Evolutionary conservation across 495 filamentous ascomycete species (phyloP).

Genomic region (Hyaloscypha hepaticicola): DNA sequence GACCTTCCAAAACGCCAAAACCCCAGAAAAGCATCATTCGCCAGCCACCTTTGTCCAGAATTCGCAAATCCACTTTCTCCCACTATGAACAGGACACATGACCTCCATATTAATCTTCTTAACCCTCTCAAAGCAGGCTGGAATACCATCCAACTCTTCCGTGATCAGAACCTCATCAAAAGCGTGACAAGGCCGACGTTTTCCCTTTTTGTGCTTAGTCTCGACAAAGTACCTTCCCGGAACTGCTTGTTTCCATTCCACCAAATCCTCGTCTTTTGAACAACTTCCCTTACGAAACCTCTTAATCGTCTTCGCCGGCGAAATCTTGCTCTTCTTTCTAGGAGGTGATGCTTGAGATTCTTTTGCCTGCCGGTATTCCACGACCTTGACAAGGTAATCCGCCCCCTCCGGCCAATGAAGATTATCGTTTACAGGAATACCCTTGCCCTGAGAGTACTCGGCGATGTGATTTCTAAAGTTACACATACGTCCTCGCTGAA

Average conservation of each 20-base stretch:
- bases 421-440: neutral
- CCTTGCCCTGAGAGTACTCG: neutral
- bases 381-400: neutral
- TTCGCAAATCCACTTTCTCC: neutral
- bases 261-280: neutral
- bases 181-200: neutral
- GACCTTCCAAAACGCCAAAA: too few species aligned
- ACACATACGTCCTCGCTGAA: neutral
- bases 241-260: neutral
- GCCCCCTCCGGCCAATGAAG: neutral
- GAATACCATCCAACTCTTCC: neutral
- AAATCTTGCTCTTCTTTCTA: neutral
- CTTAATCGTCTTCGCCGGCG: too few species aligned
- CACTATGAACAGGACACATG: neutral
- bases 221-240: neutral
- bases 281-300: neutral
- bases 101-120: neutral
- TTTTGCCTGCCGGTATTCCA: neutral
- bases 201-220: neutral
- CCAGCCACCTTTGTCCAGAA: neutral
- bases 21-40: too few species aligned
- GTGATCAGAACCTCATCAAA: neutral
- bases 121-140: neutral
- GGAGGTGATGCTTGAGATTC: neutral
- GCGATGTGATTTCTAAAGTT: neutral